Evolutionary conservation across 768 basidiomycete genomes (phyloP).

Genomic region (Thelephora ganbajun): DNA sequence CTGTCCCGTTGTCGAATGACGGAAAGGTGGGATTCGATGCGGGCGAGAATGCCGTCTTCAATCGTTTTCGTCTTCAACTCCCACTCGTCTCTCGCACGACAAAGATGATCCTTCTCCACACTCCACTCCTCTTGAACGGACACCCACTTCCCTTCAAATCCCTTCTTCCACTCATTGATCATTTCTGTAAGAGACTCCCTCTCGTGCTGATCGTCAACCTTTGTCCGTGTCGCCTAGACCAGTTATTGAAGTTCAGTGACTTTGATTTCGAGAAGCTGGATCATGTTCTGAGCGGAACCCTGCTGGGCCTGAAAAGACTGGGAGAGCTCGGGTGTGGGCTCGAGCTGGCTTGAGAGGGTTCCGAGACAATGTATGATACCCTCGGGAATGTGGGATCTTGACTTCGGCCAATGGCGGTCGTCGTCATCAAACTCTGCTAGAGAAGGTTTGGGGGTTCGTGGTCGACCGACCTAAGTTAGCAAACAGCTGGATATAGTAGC

Average conservation of each 20-base stretch:
- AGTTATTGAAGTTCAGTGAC: too few species aligned
- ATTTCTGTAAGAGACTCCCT: too few species aligned
- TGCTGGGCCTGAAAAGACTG: conserved; percentile 68
- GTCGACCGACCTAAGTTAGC: conserved; percentile 58
- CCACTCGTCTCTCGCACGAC: too few species aligned
- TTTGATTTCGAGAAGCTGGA: too few species aligned
- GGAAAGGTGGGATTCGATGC: conserved; percentile 16
- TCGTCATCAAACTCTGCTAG: conserved; percentile 34
- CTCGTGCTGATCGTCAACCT: conserved; percentile 23
- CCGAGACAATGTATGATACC: conserved; percentile 52
- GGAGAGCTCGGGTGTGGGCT: conserved; percentile 61
- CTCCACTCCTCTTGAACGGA: conserved; percentile 72
- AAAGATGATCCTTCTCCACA: conserved; percentile 62
- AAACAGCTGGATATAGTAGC: too few species aligned
- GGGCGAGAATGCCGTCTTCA: too few species aligned
- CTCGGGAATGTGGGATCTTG: conserved; percentile 33
- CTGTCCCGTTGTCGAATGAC: conserved; percentile 23
- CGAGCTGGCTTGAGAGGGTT: conserved; percentile 54
- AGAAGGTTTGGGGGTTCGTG: conserved; percentile 71
- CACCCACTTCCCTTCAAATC: too few species aligned
- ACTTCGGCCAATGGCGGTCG: conserved; percentile 11
- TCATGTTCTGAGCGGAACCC: conserved; percentile 59
- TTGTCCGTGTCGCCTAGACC: too few species aligned
- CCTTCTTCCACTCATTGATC: too few species aligned
- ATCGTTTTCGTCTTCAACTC: too few species aligned